Base-by-base conservation (phyloP, 2,329 filamentous ascomycete species). In the Dothistroma septosporum region DNA sequence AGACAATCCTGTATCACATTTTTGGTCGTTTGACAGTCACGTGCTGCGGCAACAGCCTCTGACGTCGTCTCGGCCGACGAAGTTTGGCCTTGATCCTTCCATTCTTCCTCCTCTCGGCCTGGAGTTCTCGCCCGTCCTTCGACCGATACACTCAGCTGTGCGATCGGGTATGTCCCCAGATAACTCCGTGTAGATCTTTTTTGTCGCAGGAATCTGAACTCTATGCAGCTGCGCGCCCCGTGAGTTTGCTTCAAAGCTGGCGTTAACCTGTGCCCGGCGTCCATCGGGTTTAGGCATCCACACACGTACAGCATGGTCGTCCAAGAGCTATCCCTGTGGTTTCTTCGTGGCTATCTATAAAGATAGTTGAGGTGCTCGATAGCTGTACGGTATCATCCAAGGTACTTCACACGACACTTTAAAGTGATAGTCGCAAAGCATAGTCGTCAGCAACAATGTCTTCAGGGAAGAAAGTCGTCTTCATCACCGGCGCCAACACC, bases 401-500 rank as follows among this genome's bases (percentile, higher is more conserved):
- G 9, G 16, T 19, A 5, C 32, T n/a, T n/a, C 54, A 35, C 54
- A 50, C 12, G 11, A 50, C 21, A 46, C 4, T 14, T 16, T 44
- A 12, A 11, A 47, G 6, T 41, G 31, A 47, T 8, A 22, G n/a
- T 5, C 4, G 11, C 19, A 52, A 44, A 44, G 41, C 8, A 19
- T 4, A n/a, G 4, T n/a, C 4, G 16, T 9, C 41, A 3, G 2
- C 12, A 48, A 57, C 48, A 8, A 68, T 63, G 59, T 70, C 72
- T 64, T 59, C 70, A 10, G 52, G 64, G 19, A 74, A 73, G 55
- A 61, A 64, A 19, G 75, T 83, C 61, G 70, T 86, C n/a, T 71
- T 87, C 48, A 79, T 87, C 63, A 87, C 85, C 1, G 85, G 85
- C 37, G 84, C 62, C 22, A 73, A 74, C 55, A 85, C 80, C 0